Base-by-base conservation (phyloP, 2,329 filamentous ascomycete genomes). In the Paecilomyces sp. region DNA sequence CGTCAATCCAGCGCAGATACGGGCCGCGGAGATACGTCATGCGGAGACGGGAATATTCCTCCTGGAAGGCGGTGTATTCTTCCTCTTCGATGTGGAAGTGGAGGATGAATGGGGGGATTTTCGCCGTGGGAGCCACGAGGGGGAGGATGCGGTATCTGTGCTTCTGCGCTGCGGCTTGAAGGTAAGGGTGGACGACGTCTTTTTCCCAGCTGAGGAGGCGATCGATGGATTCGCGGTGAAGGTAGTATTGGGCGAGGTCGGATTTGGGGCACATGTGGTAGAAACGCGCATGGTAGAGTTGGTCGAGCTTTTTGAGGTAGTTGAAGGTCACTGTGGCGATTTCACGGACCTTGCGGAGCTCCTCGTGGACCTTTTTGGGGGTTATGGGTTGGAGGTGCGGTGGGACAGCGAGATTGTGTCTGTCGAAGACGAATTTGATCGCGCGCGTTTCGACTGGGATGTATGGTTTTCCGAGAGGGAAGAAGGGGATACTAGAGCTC, bases 121-220 rank as follows among this genome's bases (percentile, higher is more conserved):
- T 73, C n/a, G 66, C 36, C 0, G 63, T 18, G 0, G 64, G 61
- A 0, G 64, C 60, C 2, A 73, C 61, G 1, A 66, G 67, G 2
- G 62, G 60, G 31, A 66, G 41, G 7, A 11, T 18, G 41, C 41
- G 41, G 9, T 7, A 18, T 15, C 41, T 15, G n/a, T 15, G 41
- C 41, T 15, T 7, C 8, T 22, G 15, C 7, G 41, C 41, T 18
- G 13, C 2, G n/a, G n/a, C 41, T 47, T 47, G n/a, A n/a, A 47
- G 6, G 41, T 47, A 41, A 31, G 22, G 22, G 3, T 55, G 30
- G 25, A 61, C 47, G 50, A 58, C 58, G 34, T 67, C 58, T 22
- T 55, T 51, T 8, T 55, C 57, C 71, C 71, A 74, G 28, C 54
- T 28, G 31, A 66, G 54, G 15, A 75, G 66, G n/a, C 64, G 66